These are phyloP conservation scores for Cystobasidiopsis lactophilus DNA, from an alignment of 768 basidiomycete species.

Conservation along the genomic window DNA sequence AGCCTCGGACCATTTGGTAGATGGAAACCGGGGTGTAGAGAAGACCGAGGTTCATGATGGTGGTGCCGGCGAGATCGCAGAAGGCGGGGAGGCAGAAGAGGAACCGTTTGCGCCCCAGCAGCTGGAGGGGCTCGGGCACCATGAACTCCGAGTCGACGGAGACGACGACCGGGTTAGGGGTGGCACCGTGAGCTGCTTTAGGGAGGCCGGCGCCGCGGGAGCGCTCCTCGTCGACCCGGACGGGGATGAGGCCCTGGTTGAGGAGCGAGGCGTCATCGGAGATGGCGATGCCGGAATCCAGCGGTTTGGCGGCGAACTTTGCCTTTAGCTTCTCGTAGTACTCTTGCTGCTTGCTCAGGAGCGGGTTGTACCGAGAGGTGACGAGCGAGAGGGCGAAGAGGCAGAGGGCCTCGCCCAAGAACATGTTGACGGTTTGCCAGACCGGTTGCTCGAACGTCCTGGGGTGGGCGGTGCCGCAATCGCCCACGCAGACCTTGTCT, in stretches of 20 bases:
- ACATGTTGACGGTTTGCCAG: constrained; percentile 3
- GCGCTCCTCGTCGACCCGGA: background rate
- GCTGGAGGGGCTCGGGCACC: background rate
- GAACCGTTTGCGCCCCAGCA: constrained; percentile 30
- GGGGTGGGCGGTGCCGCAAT: background rate
- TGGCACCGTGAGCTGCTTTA: constrained; percentile 4
- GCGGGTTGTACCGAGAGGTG: background rate
- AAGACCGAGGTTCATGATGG: constrained; percentile 82
- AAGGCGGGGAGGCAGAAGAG: constrained; percentile 70
- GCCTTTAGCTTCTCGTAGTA: background rate
- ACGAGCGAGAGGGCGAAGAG: background rate
- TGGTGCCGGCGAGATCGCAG: constrained; percentile 15
- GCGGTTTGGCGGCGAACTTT: background rate
- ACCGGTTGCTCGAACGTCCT: constrained; percentile 11
- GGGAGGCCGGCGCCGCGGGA: background rate
- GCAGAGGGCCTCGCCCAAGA: background rate
- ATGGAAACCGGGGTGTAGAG: constrained; percentile 91
- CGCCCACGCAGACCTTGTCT: constrained; percentile 7
- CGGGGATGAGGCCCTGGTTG: background rate
- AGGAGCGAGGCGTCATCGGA: background rate
- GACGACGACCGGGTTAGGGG: constrained; percentile 5
- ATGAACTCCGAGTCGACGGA: background rate
- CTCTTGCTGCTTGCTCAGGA: background rate
- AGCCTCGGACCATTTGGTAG: constrained; percentile 51
- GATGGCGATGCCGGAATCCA: background rate